Conservation (phyloP, 2,329 filamentous ascomycete species). For the Periconia macrospinosa region DNA sequence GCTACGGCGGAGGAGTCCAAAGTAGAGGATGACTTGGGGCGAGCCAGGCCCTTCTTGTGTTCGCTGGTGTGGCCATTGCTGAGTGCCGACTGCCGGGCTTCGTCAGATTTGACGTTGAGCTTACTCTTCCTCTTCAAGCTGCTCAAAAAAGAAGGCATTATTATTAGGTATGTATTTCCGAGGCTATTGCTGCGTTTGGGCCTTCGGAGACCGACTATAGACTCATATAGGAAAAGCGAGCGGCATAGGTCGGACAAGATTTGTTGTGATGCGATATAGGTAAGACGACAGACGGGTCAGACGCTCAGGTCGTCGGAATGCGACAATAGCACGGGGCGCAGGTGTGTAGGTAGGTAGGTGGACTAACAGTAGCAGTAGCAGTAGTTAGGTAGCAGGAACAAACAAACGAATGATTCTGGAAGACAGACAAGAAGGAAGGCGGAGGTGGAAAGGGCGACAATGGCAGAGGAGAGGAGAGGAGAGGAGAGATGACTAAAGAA, state of each 20-base stretch:
- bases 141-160: conserved; percentile 67
- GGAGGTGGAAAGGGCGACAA: neutral
- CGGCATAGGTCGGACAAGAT: neutral
- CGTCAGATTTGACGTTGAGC: conserved; percentile 63
- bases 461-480: neutral
- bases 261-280: conserved; percentile 20
- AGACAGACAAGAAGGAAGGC: neutral
- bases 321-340: conserved; percentile 19
- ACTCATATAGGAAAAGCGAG: conserved; percentile 7
- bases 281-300: conserved; percentile 23
- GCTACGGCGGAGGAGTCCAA: conserved; percentile 61
- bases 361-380: neutral
- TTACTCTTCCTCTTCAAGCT: conserved; percentile 76
- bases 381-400: neutral
- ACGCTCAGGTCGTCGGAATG: conserved; percentile 13
- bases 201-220: neutral
- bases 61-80: conserved; percentile 19
- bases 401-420: neutral
- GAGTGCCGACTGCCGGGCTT: conserved; percentile 13
- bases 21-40: conserved; percentile 64
- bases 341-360: conserved; percentile 22
- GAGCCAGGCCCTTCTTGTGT: conserved; percentile 42
- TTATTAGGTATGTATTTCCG: conserved; percentile 7
- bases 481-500: too few relatives aligned
- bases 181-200: conserved; percentile 5